Conservation (phyloP, 208 protist genomes). For the Vickermania spadyakhi region DNA sequence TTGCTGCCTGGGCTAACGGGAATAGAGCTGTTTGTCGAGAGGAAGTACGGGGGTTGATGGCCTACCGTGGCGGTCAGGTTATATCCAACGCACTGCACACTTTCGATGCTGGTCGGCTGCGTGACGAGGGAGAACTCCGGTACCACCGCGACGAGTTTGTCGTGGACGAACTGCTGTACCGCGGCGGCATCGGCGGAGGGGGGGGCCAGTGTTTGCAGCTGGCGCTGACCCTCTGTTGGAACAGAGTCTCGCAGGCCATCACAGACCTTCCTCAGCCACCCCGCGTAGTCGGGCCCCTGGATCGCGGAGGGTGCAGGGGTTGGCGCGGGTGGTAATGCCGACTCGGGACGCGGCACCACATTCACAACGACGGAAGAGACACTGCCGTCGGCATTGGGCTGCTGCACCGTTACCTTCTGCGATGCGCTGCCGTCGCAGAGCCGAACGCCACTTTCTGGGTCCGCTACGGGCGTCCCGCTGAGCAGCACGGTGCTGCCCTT, state of each 20-base stretch:
- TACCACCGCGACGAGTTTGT: conserved; percentile 37
- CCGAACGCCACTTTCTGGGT: neutral
- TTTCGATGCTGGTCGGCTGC: conserved; percentile 6
- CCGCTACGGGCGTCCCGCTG: neutral
- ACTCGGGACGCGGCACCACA: neutral
- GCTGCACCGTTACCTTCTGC: conserved; percentile 1
- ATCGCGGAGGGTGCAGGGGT: neutral
- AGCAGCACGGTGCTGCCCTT: conserved; percentile 14
- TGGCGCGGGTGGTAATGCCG: neutral
- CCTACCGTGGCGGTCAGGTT: conserved; percentile 16
- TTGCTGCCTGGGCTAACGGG: neutral
- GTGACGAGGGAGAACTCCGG: conserved; percentile 47
- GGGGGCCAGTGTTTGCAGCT: conserved; percentile 28
- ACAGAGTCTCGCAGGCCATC: conserved; percentile 29
- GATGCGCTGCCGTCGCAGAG: neutral
- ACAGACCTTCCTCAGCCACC: conserved; percentile 45
- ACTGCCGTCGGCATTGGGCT: conserved; percentile 1
- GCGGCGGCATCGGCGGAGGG: conserved; percentile 23
- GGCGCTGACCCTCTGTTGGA: conserved; percentile 29
- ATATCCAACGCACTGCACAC: conserved; percentile 22
- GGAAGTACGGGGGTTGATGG: conserved; percentile 6
- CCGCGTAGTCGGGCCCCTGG: conserved; percentile 8
- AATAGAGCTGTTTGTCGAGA: conserved; percentile 3
- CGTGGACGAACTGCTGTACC: conserved; percentile 45
- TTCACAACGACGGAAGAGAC: neutral